Evolutionary conservation across 2,329 filamentous ascomycete species (phyloP), one percentile per base, ranked within the genome.

Genomic region (Ilyonectria robusta): DNA sequence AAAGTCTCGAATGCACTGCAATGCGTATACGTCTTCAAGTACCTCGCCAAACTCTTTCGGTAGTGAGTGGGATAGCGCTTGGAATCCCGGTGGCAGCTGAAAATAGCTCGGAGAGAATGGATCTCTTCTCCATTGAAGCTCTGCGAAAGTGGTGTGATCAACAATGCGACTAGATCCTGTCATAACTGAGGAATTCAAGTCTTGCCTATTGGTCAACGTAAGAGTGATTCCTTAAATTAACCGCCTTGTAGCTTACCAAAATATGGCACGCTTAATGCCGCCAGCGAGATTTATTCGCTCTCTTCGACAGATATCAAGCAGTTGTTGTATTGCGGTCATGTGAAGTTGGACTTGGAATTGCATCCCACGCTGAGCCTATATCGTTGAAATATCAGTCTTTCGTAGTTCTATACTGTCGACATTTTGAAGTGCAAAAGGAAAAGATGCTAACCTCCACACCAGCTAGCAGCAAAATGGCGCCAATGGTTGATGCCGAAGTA

Each of bases 211-310:
- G 3, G 6, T 17, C 1, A 9, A 23, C 51, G 26, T 67, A 21
- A 65, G 53, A 3, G 6, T 7, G 3, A 26, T 6, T 15, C 44
- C 53, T 55, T 68, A 33, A 72, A 61, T 68, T 53, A 9, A 23
- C n/a, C 33, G 7, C 6, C 50, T 65, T 8, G 1, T 40, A 21
- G 2, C 77, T 71, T 58, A 83, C 82, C 82, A 84, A 65, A 84
- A 84, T 33, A 84, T 82, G 0, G 83, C 83, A 2, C 83, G 80
- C 66, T 84, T 84, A 6, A 85, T 84, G 0, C 79, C 79, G 10
- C 72, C 76, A 2, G 73, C 82, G 0, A 85, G 62, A 62, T 72
- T 64, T 0, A 81, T 56, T 1, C 77, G 74, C 3, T 73, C 42
- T 6, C 53, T 73, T 61, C 70, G 70, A 63, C 80, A 82, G 0